Evolutionary conservation across 2,329 filamentous ascomycete species (phyloP), one percentile per base, ranked within the genome.

Genomic region (Fusarium clavum): DNA sequence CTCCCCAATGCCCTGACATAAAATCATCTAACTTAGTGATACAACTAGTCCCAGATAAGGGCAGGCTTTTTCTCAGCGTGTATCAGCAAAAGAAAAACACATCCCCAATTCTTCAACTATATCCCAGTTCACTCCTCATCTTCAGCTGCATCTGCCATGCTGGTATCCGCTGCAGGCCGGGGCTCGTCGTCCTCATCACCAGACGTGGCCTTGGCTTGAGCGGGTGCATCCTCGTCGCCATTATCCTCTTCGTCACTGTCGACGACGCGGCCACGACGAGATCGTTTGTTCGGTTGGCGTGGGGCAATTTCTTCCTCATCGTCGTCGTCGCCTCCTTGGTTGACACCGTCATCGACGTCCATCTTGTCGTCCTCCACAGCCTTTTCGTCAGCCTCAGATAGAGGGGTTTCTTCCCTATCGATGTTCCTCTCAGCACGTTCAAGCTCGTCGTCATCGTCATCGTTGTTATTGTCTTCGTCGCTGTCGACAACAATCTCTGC

Each of bases 401-500:
- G 72, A 10, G 77, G 78, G 12, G 79, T 78, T 45, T 78, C 79
- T 12, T 78, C 76, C 49, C 76, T 77, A 32, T 81, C 80, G 5
- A 84, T 73, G 7, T 78, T 79, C 53, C 79, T 77, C 70, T 85
- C 84, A 1, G 83, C 83, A 30, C 80, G 80, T n/a, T 85, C 84
- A 6, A 85, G 79, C 8, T 78, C 79, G 44, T 81, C 79, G 16
- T 82, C 78, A 16, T 80, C 80, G 11, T 81, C 78, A 18, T 80
- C 80, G 10, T 81, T 77, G 18, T 48, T 83, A 12, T 61, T 66
- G 5, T 85, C 85, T 18, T 87, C 88, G 69, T 92, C 91, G 65
- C 91, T 93, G 68, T 95, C 92, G 46, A 93, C 91, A 29, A 97
- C 90, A 67, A 94, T 88, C 80, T 97, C 94, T 3, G 88, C 90